phyloP scores from a whole-genome alignment of 2,329 filamentous ascomycete genomes.

The Neonectria faginata region DNA sequence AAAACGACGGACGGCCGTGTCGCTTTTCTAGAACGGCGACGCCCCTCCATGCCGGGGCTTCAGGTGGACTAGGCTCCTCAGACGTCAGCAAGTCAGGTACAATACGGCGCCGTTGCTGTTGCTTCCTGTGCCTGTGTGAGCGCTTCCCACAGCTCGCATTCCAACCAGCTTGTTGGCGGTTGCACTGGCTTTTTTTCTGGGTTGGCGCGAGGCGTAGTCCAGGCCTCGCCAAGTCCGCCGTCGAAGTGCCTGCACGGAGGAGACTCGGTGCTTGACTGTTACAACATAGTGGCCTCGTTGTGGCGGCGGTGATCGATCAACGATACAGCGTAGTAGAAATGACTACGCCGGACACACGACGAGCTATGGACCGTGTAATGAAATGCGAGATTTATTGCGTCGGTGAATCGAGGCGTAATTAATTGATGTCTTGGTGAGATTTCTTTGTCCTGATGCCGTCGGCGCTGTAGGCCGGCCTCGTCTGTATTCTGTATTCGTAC shows the following conservation, averaged over 20 bases:
- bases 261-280: conserved; percentile 15
- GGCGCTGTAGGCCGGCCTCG: conserved; percentile 16
- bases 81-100: conserved; percentile 2
- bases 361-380: conserved; percentile 17
- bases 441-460: conserved; percentile 15
- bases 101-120: neutral
- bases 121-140: neutral
- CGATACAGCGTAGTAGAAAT: neutral
- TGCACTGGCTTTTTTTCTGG: conserved; percentile 7
- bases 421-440: conserved; percentile 24
- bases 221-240: conserved; percentile 7
- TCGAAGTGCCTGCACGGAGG: conserved; percentile 15
- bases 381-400: conserved; percentile 26
- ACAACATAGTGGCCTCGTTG: conserved; percentile 21
- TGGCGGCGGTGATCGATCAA: conserved; percentile 22
- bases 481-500: conserved; percentile 3
- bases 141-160: conserved; percentile 3
- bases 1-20: neutral
- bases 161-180: conserved; percentile 4
- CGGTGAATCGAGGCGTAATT: conserved; percentile 17
- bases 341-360: neutral
- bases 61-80: neutral
- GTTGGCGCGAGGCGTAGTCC: conserved; percentile 20
- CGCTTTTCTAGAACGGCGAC: conserved; percentile 18
- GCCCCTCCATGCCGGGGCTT: conserved; percentile 20